phyloP scores from a whole-genome alignment of 345 rosid genomes.

The Jatropha curcas region DNA sequence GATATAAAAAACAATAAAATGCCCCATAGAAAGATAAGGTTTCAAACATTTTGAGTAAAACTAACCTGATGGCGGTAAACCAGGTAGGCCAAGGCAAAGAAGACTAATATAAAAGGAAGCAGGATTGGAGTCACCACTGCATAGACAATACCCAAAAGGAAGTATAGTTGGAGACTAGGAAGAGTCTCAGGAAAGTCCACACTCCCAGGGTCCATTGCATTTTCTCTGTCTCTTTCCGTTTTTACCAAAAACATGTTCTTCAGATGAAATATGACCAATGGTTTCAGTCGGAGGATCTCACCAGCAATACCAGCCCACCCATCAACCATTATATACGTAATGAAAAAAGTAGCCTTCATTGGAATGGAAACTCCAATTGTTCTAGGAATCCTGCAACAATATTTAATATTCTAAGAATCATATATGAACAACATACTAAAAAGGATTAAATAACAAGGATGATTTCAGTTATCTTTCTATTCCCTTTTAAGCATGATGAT shows the following conservation, averaged over 20 bases:
- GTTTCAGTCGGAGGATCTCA: conserved; percentile 89
- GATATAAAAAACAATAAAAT: background rate
- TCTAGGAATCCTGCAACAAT: conserved; percentile 78
- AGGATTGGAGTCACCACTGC: conserved; percentile 91
- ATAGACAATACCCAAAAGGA: conserved; percentile 91
- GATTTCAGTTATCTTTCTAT: background rate
- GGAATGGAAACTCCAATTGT: conserved; percentile 97
- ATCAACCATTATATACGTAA: conserved; percentile 93
- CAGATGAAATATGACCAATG: conserved; percentile 79
- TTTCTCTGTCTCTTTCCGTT: conserved; percentile 78
- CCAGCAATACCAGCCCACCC: conserved; percentile 99
- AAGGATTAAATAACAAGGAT: background rate
- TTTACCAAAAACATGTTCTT: conserved; percentile 91
- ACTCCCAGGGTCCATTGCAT: conserved; percentile 84
- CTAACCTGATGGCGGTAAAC: conserved; percentile 98
- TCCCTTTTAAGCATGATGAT: background rate
- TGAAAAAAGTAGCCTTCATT: conserved; percentile 97
- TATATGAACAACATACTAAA: background rate
- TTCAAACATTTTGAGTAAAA: conserved; percentile 7
- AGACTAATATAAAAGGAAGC: conserved; percentile 85
- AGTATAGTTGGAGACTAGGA: conserved; percentile 89
- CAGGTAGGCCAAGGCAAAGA: conserved; percentile 90
- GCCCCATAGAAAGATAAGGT: background rate
- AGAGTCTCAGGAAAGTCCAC: conserved; percentile 84
- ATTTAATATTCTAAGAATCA: background rate